Evolutionary conservation across 2,329 filamentous ascomycete species (phyloP).

Genomic region (Aspergillus neoniger): DNA sequence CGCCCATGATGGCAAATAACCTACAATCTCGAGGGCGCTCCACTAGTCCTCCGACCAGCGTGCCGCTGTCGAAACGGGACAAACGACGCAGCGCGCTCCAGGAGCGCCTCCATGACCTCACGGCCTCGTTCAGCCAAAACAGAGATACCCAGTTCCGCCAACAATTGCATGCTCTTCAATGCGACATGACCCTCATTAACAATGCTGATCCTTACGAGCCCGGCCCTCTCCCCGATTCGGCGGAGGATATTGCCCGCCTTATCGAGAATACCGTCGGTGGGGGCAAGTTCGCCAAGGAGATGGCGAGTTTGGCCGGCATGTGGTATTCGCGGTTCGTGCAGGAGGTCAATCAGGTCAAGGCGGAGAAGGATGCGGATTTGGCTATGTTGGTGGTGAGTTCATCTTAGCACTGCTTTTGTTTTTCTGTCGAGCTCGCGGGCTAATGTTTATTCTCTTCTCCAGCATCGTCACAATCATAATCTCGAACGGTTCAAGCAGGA

Average conservation of each 20-base stretch:
- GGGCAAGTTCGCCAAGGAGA: slow-evolving; percentile 69
- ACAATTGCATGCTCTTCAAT: slow-evolving; percentile 87
- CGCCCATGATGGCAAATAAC: slow-evolving; percentile 24
- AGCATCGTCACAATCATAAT: slow-evolving; percentile 61
- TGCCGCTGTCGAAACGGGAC: slow-evolving; percentile 77
- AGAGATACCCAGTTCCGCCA: slow-evolving; percentile 83
- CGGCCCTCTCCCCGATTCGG: slow-evolving; percentile 65
- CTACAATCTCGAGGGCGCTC: slow-evolving; percentile 31
- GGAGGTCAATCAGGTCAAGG: slow-evolving; percentile 83
- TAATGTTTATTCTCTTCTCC: slow-evolving; percentile 4
- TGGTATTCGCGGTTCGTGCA: slow-evolving; percentile 83
- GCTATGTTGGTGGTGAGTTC: slow-evolving; percentile 73
- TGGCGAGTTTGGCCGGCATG: slow-evolving; percentile 67
- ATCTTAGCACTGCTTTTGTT: background rate
- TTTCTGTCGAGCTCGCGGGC: slow-evolving; percentile 7
- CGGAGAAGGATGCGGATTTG: slow-evolving; percentile 81
- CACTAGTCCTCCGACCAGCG: slow-evolving; percentile 34
- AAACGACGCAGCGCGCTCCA: slow-evolving; percentile 81
- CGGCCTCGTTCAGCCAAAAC: slow-evolving; percentile 75
- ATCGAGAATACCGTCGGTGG: slow-evolving; percentile 58
- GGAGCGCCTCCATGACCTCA: slow-evolving; percentile 75
- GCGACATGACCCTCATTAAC: slow-evolving; percentile 82
- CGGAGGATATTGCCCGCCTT: slow-evolving; percentile 67
- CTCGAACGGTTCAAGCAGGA: slow-evolving; percentile 59
- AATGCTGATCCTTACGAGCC: slow-evolving; percentile 78